phyloP scores from a whole-genome alignment of 1,284 basidiomycete species.

The Apiotrichum brassicae region DNA sequence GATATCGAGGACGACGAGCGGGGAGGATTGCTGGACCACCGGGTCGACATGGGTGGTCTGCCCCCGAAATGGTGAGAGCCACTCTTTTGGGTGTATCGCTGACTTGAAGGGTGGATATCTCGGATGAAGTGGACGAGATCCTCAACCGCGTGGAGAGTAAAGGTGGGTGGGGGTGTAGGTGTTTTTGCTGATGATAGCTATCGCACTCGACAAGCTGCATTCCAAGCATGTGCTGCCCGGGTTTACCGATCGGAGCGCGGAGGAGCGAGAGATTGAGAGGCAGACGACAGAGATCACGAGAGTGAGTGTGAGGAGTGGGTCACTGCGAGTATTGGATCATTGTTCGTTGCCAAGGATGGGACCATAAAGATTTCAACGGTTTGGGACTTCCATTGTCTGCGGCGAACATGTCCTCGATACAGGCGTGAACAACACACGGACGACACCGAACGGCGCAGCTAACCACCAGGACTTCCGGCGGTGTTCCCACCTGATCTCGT shows the following conservation, averaged over 20 bases:
- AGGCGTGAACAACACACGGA: no score
- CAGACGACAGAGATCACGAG: conserved; percentile 82
- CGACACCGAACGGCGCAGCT: no score
- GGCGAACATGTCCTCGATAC: no score
- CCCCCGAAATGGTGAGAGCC: conserved; percentile 62
- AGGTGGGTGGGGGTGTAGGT: conserved; percentile 54
- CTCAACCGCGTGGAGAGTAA: conserved; percentile 64
- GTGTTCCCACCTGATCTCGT: conserved; percentile 67
- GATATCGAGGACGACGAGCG: conserved; percentile 60
- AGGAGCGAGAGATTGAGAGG: conserved; percentile 88
- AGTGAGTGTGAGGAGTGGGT: conserved; percentile 50
- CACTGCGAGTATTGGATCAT: no score
- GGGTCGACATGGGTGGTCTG: conserved; percentile 54
- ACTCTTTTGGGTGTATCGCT: conserved; percentile 8
- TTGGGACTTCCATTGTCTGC: no score
- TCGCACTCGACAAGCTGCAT: conserved; percentile 84
- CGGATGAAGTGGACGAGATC: conserved; percentile 78
- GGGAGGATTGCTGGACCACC: conserved; percentile 57
- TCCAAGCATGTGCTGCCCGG: conserved; percentile 92
- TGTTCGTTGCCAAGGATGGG: neutral
- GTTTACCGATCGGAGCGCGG: conserved; percentile 85
- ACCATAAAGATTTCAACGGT: neutral
- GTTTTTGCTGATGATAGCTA: conserved; percentile 48
- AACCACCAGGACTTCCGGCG: conserved; percentile 68
- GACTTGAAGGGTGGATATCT: conserved; percentile 71